Percentiles rank a stretch among this genome's conserved stretches.
Conservation (phyloP, 2,329 filamentous ascomycete species). For the Macrophomina phaseolina region DNA sequence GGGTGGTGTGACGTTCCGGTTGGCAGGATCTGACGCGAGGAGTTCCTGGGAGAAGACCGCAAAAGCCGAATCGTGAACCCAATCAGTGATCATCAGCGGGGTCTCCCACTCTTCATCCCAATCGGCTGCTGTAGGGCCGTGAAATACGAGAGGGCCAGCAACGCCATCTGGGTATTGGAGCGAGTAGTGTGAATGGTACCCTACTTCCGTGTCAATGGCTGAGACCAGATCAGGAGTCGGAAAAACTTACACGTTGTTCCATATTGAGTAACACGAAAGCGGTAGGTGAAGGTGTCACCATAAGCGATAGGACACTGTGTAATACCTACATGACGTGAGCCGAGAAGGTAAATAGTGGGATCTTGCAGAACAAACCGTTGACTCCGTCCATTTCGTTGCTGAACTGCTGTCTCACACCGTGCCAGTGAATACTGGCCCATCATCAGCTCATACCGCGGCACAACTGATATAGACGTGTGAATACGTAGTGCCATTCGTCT, state of each 20-base stretch:
- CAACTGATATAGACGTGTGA: neutral
- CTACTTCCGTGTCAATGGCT: neutral
- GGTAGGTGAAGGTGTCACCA: conserved; percentile 37
- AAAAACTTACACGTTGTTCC: conserved; percentile 40
- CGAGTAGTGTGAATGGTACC: conserved; percentile 51
- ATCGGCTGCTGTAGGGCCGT: conserved; percentile 51
- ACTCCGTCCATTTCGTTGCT: conserved; percentile 46
- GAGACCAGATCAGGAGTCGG: neutral
- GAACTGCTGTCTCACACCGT: conserved; percentile 40
- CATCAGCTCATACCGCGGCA: neutral
- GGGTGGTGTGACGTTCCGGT: neutral
- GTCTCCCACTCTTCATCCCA: conserved; percentile 67
- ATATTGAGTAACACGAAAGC: conserved; percentile 38
- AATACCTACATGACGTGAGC: conserved; percentile 33
- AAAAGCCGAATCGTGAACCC: conserved; percentile 55
- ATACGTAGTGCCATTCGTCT: conserved; percentile 24
- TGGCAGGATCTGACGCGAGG: neutral
- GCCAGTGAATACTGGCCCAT: conserved; percentile 36
- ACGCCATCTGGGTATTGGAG: conserved; percentile 52
- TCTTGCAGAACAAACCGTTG: neutral
- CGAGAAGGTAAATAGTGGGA: no score
- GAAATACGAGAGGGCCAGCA: conserved; percentile 46
- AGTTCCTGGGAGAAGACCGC: conserved; percentile 24
- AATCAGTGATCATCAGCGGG: conserved; percentile 65
- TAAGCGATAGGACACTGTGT: conserved; percentile 44